Evolutionary conservation across 257 asterid genomes (phyloP), one percentile per base, ranked within the genome.

Genomic region (Jacaranda copaia): DNA sequence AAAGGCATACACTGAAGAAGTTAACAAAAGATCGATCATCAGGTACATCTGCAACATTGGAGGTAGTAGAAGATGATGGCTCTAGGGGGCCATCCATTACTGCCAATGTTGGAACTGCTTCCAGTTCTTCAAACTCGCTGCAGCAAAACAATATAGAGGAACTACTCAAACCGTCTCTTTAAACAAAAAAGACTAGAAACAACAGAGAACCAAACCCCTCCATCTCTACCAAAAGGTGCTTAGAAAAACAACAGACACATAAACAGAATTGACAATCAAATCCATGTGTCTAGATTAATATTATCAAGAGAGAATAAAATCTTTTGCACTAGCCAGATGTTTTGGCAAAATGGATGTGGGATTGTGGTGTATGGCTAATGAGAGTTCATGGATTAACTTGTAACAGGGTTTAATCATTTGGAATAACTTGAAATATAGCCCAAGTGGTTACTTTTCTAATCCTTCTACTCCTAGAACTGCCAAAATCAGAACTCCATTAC

Each of bases 1-100:
- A 80, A 35, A 25, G 32, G 42, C 87, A 74, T 92, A 92, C 97
- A 64, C 91, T 87, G 90, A 90, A 87, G 77, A 88, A 84, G 77
- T 87, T 89, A 64, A 85, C 82, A 72, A 84, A 85, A 70, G 91
- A 81, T 59, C 78, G 88, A 79, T 89, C 92, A 75, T 88, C 96
- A 13, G 83, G 87, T 65, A 78, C 81, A 75, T 86, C 86, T 7
- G 87, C 73, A 15, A 62, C 83, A 73, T 73, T 85, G 51, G 89
- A 18, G 42, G 81, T 64, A 51, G 84, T 35, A 56, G 89, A 73
- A 18, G 84, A 69, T 75, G 90, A 70, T 11, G 96, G 92, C 85
- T 92, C 93, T 52, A 86, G 72, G 62, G 91, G 89, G 69, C 90
- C 90, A 86, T 92, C 94, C 87, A 88, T 90, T 67, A 87, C 90